Conservation (phyloP, 2,329 filamentous ascomycete species). For the Seiridium unicorne region DNA sequence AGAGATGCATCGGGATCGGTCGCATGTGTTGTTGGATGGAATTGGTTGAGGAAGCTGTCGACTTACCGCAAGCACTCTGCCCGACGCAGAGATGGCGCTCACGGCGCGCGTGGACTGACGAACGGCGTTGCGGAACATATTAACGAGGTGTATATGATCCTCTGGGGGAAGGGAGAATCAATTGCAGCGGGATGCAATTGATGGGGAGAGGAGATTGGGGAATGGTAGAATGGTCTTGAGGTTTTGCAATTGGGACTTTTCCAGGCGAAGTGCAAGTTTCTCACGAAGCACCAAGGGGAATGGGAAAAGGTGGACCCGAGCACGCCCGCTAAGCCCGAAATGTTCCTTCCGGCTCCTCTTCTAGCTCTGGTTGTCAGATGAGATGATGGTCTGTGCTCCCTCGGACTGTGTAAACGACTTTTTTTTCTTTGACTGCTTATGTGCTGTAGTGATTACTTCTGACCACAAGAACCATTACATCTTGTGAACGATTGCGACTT, state of each 20-base stretch:
- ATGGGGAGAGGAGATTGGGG: constrained; percentile 57
- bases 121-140: constrained; percentile 98
- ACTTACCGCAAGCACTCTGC: constrained; percentile 95
- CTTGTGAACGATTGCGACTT: no score
- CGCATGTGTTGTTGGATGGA: constrained; percentile 44
- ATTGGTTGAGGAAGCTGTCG: constrained; percentile 31
- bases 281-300: constrained; percentile 10
- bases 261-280: constrained; percentile 8
- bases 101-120: constrained; percentile 94
- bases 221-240: constrained; percentile 48
- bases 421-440: background rate
- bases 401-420: background rate
- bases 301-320: constrained; percentile 7
- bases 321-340: constrained; percentile 4
- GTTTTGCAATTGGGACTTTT: constrained; percentile 11
- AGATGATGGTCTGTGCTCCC: background rate
- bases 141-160: constrained; percentile 52
- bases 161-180: constrained; percentile 52
- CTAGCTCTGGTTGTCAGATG: background rate
- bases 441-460: background rate
- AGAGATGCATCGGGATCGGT: constrained; percentile 31
- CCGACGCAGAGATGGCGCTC: constrained; percentile 87
- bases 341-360: constrained; percentile 6
- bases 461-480: background rate
- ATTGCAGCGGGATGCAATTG: constrained; percentile 55